A percentile compares a stretch with the other conserved stretches of the same genome.
Conservation (phyloP, 75 land plant genomes). For the Picea sitchensis region DNA sequence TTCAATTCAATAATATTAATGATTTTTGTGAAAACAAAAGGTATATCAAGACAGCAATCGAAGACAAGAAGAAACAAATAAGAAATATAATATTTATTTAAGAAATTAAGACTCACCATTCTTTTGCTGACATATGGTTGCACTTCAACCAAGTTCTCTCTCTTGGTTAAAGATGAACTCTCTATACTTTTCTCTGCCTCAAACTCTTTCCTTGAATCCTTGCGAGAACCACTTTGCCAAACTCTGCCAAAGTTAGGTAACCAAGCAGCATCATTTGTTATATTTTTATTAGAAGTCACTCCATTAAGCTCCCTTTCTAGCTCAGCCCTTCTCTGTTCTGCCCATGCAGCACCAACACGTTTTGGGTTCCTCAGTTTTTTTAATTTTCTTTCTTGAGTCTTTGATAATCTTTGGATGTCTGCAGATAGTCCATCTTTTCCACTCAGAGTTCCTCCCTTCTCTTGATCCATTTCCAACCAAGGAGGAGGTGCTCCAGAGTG, state of each 20-base stretch:
- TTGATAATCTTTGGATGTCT: slow-evolving; percentile 12
- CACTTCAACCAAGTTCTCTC: slow-evolving; percentile 31
- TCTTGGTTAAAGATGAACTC: slow-evolving; percentile 9
- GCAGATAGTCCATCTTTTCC: slow-evolving; percentile 3
- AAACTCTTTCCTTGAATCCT: slow-evolving; percentile 89
- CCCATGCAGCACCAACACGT: slow-evolving; percentile 99
- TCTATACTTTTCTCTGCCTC: slow-evolving; percentile 50
- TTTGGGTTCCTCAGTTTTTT: slow-evolving; percentile 71
- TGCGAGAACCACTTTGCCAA: slow-evolving; percentile 90
- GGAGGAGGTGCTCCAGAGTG: slow-evolving; percentile 92
- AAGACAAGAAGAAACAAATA: no score
- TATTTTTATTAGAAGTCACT: slow-evolving; percentile 23
- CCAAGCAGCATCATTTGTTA: slow-evolving; percentile 44
- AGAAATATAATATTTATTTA: no score
- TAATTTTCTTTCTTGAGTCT: slow-evolving; percentile 36
- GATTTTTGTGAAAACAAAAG: no score
- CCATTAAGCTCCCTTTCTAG: slow-evolving; percentile 69
- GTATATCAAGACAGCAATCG: no score
- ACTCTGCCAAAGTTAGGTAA: slow-evolving; percentile 97
- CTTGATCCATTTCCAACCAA: slow-evolving; percentile 56
- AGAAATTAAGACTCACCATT: slow-evolving; percentile 54
- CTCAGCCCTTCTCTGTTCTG: slow-evolving; percentile 82
- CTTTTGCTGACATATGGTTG: slow-evolving; percentile 89
- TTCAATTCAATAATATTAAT: no score
- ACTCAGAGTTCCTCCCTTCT: slow-evolving; percentile 14